phyloP scores from a whole-genome alignment of 176 grass and related monocot species.

The Raddia distichophylla region DNA sequence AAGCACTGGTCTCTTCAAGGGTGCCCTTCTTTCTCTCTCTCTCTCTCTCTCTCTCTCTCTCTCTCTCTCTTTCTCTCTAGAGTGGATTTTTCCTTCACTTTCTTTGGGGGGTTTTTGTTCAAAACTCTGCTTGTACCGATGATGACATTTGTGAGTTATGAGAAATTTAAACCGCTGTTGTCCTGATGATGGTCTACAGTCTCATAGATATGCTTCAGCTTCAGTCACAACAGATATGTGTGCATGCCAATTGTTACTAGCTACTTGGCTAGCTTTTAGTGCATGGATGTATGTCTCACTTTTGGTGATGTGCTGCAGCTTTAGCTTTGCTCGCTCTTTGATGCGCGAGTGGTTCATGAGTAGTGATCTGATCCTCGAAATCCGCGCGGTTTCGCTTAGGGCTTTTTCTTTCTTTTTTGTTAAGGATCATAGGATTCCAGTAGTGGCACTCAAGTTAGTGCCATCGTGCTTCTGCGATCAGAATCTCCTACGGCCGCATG shows the following conservation, averaged over 20 bases:
- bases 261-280: conserved; percentile 41
- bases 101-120: conserved; percentile 27
- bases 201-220: background rate
- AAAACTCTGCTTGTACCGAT: conserved; percentile 55
- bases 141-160: conserved; percentile 53
- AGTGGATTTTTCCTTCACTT: conserved; percentile 35
- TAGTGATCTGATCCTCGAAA: conserved; percentile 54
- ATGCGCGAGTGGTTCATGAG: conserved; percentile 19
- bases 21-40: conserved; percentile 11
- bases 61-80: conserved; percentile 41
- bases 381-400: conserved; percentile 37
- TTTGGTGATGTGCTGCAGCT: conserved; percentile 59
- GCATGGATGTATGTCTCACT: conserved; percentile 51
- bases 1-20: conserved; percentile 45
- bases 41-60: conserved; percentile 14
- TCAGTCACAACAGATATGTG: background rate
- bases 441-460: conserved; percentile 34
- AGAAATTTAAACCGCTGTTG: conserved; percentile 48
- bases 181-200: conserved; percentile 46
- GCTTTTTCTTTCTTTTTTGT: conserved; percentile 34
- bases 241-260: conserved; percentile 22
- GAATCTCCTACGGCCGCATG: conserved; percentile 43
- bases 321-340: conserved; percentile 49
- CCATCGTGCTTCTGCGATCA: conserved; percentile 44
- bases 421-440: conserved; percentile 64